Evolutionary conservation across 2,329 filamentous ascomycete species (phyloP).

Genomic region (Colletotrichum spinosum): DNA sequence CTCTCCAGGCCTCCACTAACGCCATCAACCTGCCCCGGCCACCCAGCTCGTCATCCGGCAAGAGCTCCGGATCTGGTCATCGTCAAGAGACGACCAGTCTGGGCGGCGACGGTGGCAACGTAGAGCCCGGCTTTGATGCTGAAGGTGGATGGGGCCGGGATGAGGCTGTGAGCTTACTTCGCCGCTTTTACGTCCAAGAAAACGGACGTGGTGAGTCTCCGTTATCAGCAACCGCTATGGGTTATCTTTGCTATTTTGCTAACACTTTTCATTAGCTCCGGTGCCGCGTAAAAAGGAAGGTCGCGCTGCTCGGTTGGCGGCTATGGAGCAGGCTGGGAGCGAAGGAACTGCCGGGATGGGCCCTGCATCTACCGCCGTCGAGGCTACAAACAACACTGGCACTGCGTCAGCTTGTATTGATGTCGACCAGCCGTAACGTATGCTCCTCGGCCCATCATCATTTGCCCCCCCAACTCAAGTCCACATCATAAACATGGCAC

Average conservation of each 20-base stretch:
- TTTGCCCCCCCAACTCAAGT: not conserved
- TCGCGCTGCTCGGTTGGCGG: slow-evolving; percentile 63
- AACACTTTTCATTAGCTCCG: slow-evolving; percentile 51
- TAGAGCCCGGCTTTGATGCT: slow-evolving; percentile 84
- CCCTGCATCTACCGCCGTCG: slow-evolving; percentile 3
- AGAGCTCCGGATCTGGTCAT: not conserved
- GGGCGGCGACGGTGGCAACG: slow-evolving; percentile 70
- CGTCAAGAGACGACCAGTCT: slow-evolving; percentile 39
- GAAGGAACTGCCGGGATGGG: slow-evolving; percentile 3
- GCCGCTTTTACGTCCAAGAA: slow-evolving; percentile 97
- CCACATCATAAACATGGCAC: too few species aligned
- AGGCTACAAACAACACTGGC: not conserved
- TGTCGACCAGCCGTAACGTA: not conserved
- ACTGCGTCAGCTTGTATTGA: not conserved
- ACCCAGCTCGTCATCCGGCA: slow-evolving; percentile 18
- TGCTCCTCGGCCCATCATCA: not conserved
- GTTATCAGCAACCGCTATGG: not conserved
- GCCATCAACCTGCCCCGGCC: slow-evolving; percentile 15
- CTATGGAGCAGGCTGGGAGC: slow-evolving; percentile 48
- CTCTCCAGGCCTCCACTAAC: slow-evolving; percentile 18
- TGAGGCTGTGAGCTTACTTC: slow-evolving; percentile 90
- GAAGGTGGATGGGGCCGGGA: slow-evolving; percentile 90
- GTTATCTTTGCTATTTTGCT: slow-evolving; percentile 32
- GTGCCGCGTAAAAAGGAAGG: slow-evolving; percentile 67
- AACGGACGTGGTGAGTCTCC: slow-evolving; percentile 82